Base-by-base conservation (phyloP, 2,329 filamentous ascomycete genomes). In the Blastomyces emzantsi region DNA sequence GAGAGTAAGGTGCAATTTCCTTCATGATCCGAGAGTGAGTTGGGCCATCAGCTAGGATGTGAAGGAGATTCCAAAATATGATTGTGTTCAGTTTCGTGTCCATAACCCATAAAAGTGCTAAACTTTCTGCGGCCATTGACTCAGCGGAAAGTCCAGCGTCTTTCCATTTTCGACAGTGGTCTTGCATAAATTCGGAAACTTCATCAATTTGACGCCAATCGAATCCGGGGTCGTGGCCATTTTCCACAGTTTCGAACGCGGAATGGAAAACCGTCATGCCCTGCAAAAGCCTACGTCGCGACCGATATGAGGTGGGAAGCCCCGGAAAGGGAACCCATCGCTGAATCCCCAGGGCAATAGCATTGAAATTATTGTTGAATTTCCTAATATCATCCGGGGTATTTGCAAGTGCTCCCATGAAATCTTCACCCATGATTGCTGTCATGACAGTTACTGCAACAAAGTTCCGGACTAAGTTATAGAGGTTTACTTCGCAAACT, bases 391-490 rank as follows among this genome's bases (percentile, higher is more conserved):
- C 83, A 2, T 80, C 75, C 22, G 85, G 70, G 66, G 85, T 74
- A 69, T 78, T 68, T 1, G 84, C 79, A 66, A 81, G 83, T 69
- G 78, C 82, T 60, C 80, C 79, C 49, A 81, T 69, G 68, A 81
- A 81, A 58, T 78, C 80, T 59, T 72, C 74, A 0, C 84, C 84
- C 69, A 85, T 79, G n/a, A 85, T 66, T 0, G 81, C 75, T 1
- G 80, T 77, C 17, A 74, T 74, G 41, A 73, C 72, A 45, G 76
- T 73, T 61, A 81, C 78, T 3, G 82, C 85, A 47, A 84, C 78
- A 67, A 87, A 86, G 67, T 84, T 80, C 63, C 83, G 77, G 28
- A 86, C 73, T 6, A 88, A 75, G 2, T 78, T 73, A 66, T 80
- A 78, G 1, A 86, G 71, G 64, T 78, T 77, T 15, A 80, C 77